Evolutionary conservation across 139 green algal genomes (phyloP).

Genomic region (Pseudopediastrum boryanum): DNA sequence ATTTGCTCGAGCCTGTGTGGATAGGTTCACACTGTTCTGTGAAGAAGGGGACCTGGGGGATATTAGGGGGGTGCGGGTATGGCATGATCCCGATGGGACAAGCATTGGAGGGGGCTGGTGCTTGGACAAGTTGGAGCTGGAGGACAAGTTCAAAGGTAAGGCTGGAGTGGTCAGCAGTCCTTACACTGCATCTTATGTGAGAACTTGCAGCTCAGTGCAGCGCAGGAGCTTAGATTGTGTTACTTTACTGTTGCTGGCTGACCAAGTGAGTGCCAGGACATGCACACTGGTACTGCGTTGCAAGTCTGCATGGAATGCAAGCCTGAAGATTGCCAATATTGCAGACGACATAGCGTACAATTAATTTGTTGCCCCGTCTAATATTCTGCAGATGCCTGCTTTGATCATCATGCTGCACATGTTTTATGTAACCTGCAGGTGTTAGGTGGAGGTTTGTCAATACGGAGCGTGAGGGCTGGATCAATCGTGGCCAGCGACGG

Average conservation of each 20-base stretch:
- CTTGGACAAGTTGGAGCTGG: background rate
- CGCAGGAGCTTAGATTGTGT: background rate
- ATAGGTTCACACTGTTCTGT: background rate
- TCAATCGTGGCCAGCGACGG: slow-evolving; percentile 2
- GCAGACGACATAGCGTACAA: background rate
- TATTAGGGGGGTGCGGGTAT: background rate
- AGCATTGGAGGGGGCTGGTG: slow-evolving; percentile 19
- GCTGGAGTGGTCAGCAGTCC: background rate
- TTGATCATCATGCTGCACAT: background rate
- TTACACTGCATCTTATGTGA: background rate
- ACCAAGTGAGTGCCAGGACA: background rate
- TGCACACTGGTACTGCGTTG: background rate
- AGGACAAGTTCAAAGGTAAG: slow-evolving; percentile 12
- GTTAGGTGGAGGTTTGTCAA: slow-evolving; percentile 17
- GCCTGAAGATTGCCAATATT: background rate
- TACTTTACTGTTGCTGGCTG: background rate
- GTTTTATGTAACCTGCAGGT: slow-evolving; percentile 6
- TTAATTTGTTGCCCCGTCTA: background rate
- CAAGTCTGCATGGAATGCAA: background rate
- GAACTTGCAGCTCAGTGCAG: background rate
- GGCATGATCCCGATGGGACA: slow-evolving; percentile 16
- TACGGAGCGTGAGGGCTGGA: background rate
- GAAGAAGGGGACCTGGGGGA: background rate
- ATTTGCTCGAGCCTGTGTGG: background rate
- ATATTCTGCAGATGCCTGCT: background rate